A percentile compares a stretch with the other conserved stretches of the same genome.
Evolutionary conservation across 2,329 filamentous ascomycete species (phyloP).

Genomic region (Penicillium hesseltinei): DNA sequence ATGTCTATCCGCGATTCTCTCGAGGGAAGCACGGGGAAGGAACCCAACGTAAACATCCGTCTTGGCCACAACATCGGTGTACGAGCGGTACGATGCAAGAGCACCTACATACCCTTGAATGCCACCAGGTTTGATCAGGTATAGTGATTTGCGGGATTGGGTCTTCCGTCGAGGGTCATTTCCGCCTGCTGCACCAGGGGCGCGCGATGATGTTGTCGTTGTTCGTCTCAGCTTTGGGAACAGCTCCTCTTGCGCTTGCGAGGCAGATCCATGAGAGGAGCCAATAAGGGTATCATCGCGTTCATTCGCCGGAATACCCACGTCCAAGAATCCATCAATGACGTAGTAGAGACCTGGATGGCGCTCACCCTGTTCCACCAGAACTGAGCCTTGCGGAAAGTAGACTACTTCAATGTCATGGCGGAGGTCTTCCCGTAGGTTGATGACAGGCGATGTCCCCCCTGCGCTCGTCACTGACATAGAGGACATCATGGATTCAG

Average conservation of each 20-base stretch:
- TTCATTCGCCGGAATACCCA: conserved; percentile 76
- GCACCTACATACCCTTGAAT: conserved; percentile 93
- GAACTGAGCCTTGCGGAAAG: conserved; percentile 88
- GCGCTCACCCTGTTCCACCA: conserved; percentile 96
- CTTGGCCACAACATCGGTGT: conserved; percentile 94
- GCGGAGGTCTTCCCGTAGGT: conserved; percentile 73
- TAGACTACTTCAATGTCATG: conserved; percentile 96
- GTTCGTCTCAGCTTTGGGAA: conserved; percentile 49
- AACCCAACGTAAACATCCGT: conserved; percentile 99
- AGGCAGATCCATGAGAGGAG: conserved; percentile 29
- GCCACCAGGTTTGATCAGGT: conserved; percentile 89
- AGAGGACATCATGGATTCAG: conserved; percentile 72
- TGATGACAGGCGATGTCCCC: conserved; percentile 61
- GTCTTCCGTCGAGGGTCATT: conserved; percentile 37
- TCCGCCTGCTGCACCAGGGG: conserved; percentile 25
- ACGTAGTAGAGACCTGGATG: conserved; percentile 97
- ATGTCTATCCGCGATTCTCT: conserved; percentile 88
- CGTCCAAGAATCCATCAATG: conserved; percentile 93
- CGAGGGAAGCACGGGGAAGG: conserved; percentile 76
- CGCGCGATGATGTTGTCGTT: conserved; percentile 44
- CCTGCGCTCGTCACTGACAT: conserved; percentile 64
- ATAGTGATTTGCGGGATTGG: conserved; percentile 67
- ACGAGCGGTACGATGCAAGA: conserved; percentile 90
- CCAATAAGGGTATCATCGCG: conserved; percentile 46
- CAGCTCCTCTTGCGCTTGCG: conserved; percentile 35